These are phyloP conservation scores for Chlamydomonas applanata DNA, from an alignment of 139 green algal species.

Conservation along the genomic window DNA sequence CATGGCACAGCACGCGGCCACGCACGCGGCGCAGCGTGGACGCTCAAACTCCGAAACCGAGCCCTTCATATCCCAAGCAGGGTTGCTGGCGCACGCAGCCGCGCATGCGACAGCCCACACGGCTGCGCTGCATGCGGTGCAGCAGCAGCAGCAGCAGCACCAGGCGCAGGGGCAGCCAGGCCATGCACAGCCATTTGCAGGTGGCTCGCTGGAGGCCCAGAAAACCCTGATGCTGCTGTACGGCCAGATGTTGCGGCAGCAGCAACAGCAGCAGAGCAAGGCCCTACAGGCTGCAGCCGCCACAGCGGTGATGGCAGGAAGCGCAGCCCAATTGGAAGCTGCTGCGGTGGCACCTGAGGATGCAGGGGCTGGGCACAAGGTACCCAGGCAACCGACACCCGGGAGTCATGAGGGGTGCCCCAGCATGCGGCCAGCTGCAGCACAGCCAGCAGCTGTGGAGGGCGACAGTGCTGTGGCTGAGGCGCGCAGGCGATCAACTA, in stretches of 20 bases:
- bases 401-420: too few species aligned
- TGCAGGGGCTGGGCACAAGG: too few species aligned
- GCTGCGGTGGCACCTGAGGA: too few species aligned
- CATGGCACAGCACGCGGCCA: not conserved
- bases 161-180: slow-evolving; percentile 6
- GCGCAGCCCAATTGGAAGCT: too few species aligned
- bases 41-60: too few species aligned
- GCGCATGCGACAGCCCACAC: not conserved
- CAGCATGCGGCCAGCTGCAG: too few species aligned
- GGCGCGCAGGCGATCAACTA: too few species aligned
- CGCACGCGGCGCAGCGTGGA: not conserved
- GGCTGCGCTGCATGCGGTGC: not conserved
- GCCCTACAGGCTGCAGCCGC: not conserved
- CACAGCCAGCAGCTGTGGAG: too few species aligned
- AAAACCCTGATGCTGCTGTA: not conserved
- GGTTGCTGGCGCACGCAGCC: not conserved
- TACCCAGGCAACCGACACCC: too few species aligned
- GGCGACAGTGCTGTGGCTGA: too few species aligned
- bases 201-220: not conserved
- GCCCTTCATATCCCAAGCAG: not conserved
- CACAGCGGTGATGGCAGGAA: not conserved
- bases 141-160: slow-evolving; percentile 15
- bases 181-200: not conserved
- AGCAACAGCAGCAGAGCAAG: slow-evolving; percentile 9
- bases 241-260: not conserved